Percentiles rank a stretch among this genome's conserved stretches.
Evolutionary conservation across 129 eudicot species (phyloP).

Genomic region (Centella asiatica): DNA sequence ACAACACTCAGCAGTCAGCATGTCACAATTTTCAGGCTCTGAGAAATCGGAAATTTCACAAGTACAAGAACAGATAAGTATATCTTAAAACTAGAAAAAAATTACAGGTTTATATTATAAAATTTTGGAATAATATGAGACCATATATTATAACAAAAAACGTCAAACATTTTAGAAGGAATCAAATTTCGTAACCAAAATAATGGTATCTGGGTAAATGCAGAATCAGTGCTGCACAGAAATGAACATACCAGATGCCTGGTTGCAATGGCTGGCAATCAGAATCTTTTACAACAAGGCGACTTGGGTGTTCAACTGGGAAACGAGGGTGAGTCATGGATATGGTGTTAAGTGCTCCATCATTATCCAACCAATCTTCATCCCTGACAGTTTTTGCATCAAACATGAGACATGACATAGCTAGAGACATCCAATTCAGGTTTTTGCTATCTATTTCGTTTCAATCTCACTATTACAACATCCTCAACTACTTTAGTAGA

Average conservation of each 20-base stretch:
- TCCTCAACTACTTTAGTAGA: no score
- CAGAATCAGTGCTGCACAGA: neutral
- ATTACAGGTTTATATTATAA: no score
- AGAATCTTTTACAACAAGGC: slow-evolving; percentile 58
- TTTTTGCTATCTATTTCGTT: neutral
- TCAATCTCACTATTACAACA: neutral
- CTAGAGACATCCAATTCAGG: neutral
- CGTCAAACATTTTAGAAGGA: neutral
- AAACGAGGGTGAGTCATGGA: slow-evolving; percentile 93
- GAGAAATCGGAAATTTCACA: no score
- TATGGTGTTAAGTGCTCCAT: slow-evolving; percentile 86
- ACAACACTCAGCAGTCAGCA: no score
- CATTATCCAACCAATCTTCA: slow-evolving; percentile 99
- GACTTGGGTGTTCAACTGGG: slow-evolving; percentile 86
- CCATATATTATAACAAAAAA: no score
- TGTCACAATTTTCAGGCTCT: neutral
- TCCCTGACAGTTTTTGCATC: slow-evolving; percentile 40
- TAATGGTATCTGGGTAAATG: neutral
- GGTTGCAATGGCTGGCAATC: slow-evolving; percentile 87
- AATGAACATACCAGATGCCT: slow-evolving; percentile 69
- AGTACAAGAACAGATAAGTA: no score
- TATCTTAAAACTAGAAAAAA: no score
- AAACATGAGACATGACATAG: neutral
- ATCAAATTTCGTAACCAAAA: neutral
- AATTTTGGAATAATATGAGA: no score